Base-by-base conservation (phyloP, 2,329 filamentous ascomycete species). In the Colletotrichum scovillei region DNA sequence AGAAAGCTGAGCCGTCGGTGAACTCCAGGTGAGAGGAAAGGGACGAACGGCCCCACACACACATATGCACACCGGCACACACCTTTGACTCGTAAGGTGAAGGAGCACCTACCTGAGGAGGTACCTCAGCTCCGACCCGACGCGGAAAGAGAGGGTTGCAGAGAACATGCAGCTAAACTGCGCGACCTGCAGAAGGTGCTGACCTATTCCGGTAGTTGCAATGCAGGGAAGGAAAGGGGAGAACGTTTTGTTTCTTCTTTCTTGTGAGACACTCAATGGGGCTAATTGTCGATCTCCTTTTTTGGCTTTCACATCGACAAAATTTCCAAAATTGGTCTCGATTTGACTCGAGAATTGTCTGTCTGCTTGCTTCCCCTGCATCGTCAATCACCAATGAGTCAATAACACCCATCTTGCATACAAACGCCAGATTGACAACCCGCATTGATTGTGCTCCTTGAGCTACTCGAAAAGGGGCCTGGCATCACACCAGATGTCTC, bases 131-230 rank as follows among this genome's bases (percentile, higher is more conserved):
- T 49, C 22, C 9, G 19, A 53, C 30, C 35, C 56, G 32, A 32
- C 30, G 14, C 26, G 11, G 30, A 26, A 57, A 11, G 42, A n/a
- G 19, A 46, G 42, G 42, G 55, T 30, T n/a, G 55, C 26, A 28
- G 26, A 28, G 24, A 57, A 32, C 55, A n/a, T 14, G 5, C 16
- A 11, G 22, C 26, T 63, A 32, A 32, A 32, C 42, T 63, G 59
- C 59, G 30, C n/a, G 59, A n/a, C 19, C 26, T 63, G 26, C 26
- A 26, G 49, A 53, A 35, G 46, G 60, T 53, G 59, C 59, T 30
- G 59, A 63, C 60, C 60, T 35, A n/a, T 63, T 26, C 30, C 60
- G 60, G 60, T 32, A 63, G 28, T 63, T 63, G 26, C 30, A 49
- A 62, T 49, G 59, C 59, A 62, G n/a, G 59, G 42, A 46, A 46